Conservation (phyloP, 768 basidiomycete species). For the Filobasidium floriforme region DNA sequence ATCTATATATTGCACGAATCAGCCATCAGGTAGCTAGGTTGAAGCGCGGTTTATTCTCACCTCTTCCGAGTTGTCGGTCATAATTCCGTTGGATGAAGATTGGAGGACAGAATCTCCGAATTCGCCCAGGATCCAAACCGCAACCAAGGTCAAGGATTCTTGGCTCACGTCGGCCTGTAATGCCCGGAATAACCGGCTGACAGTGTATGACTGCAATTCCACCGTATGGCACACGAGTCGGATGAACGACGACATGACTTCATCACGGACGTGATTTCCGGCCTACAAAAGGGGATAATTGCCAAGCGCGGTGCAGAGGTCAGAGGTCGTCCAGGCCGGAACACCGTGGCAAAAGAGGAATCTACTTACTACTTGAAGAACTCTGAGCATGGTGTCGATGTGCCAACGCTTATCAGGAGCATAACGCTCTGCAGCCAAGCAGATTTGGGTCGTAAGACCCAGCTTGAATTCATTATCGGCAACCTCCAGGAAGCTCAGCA, state of each 20-base stretch:
- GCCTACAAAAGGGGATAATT: slow-evolving; percentile 53
- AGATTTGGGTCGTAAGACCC: slow-evolving; percentile 95
- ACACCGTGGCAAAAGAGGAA: background rate
- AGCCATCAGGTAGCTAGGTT: background rate
- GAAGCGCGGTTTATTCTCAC: slow-evolving; percentile 48
- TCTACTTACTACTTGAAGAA: slow-evolving; percentile 70
- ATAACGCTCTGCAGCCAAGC: slow-evolving; percentile 87
- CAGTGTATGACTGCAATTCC: slow-evolving; percentile 89
- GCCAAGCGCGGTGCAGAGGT: slow-evolving; percentile 7
- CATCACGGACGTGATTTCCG: slow-evolving; percentile 94
- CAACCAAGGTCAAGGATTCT: slow-evolving; percentile 84
- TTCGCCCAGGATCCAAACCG: slow-evolving; percentile 94
- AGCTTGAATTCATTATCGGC: slow-evolving; percentile 99
- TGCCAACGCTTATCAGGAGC: slow-evolving; percentile 99
- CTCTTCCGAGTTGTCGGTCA: slow-evolving; percentile 65
- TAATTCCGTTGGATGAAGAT: slow-evolving; percentile 50
- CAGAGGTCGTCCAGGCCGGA: background rate
- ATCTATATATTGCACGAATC: slow-evolving; percentile 49
- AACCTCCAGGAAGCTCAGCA: slow-evolving; percentile 92
- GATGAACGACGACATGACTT: slow-evolving; percentile 89
- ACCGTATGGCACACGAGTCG: slow-evolving; percentile 94
- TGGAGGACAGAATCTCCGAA: slow-evolving; percentile 85
- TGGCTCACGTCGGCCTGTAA: slow-evolving; percentile 88
- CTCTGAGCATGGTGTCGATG: slow-evolving; percentile 90
- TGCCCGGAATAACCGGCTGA: slow-evolving; percentile 80